These are phyloP conservation scores for Sclerotiophoma versabilis DNA, from an alignment of 2,329 filamentous ascomycete species.

Conservation along the genomic window DNA sequence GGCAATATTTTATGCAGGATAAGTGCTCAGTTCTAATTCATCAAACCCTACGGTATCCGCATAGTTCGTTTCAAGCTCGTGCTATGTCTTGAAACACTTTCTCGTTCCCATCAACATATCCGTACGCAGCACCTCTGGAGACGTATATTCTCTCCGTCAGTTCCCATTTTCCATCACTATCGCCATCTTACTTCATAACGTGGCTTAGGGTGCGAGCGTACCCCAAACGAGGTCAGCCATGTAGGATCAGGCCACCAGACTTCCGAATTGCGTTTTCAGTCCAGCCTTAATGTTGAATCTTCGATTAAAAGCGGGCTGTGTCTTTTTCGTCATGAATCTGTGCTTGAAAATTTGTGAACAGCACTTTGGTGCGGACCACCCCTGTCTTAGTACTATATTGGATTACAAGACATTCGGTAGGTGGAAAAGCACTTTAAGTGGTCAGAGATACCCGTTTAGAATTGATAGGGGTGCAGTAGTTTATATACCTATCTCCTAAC, in stretches of 20 bases:
- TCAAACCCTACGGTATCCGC: constrained; percentile 54
- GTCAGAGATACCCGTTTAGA: too few species aligned
- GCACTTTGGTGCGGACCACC: too few species aligned
- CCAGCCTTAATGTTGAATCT: constrained; percentile 75
- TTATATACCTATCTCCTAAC: too few species aligned
- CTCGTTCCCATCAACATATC: too few species aligned
- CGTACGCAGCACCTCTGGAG: too few species aligned
- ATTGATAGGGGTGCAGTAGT: too few species aligned
- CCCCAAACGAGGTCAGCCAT: constrained; percentile 69
- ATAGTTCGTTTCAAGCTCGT: constrained; percentile 53
- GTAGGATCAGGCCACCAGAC: constrained; percentile 73
- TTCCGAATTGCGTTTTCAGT: constrained; percentile 77
- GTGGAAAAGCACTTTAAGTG: too few species aligned
- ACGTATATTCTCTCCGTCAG: too few species aligned
- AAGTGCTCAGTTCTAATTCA: constrained; percentile 58
- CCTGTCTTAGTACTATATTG: too few species aligned
- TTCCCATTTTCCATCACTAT: too few species aligned
- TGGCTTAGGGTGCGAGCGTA: constrained; percentile 74
- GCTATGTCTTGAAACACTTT: constrained; percentile 46
- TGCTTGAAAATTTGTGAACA: constrained; percentile 73
- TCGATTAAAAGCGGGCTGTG: constrained; percentile 76
- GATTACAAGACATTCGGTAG: too few species aligned
- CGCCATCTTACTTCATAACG: too few species aligned
- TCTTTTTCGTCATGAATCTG: constrained; percentile 82
- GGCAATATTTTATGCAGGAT: constrained; percentile 54